These are phyloP conservation scores for Penicillium sp. DNA, from an alignment of 2,329 filamentous ascomycete genomes.

Conservation along the genomic window DNA sequence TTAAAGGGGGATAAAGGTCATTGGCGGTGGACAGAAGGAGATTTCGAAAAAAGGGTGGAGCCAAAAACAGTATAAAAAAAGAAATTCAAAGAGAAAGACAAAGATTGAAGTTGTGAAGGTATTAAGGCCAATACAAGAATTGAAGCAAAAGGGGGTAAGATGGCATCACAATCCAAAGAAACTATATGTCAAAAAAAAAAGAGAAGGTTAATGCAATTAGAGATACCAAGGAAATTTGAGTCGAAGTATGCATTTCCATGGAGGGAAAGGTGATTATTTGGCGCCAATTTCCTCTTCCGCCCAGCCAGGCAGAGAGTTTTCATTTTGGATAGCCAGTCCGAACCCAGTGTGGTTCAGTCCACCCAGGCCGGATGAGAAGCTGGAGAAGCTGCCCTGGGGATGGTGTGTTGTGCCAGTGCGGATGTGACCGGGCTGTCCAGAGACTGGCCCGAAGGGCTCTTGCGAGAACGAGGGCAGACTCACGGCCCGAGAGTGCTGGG, in stretches of 20 bases:
- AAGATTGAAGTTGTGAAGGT: conserved; percentile 21
- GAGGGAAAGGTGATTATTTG: conserved; percentile 41
- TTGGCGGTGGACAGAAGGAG: conserved; percentile 25
- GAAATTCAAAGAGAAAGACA: conserved; percentile 22
- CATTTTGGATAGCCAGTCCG: conserved; percentile 61
- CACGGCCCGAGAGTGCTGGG: conserved; percentile 76
- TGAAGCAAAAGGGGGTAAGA: conserved; percentile 20
- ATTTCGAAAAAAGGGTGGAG: conserved; percentile 26
- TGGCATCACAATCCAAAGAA: conserved; percentile 19
- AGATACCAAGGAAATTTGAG: conserved; percentile 17
- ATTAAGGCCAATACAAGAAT: conserved; percentile 38
- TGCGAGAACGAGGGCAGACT: conserved; percentile 76
- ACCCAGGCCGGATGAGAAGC: conserved; percentile 60
- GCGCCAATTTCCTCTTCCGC: conserved; percentile 64
- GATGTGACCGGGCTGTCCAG: conserved; percentile 34
- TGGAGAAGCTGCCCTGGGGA: conserved; percentile 56
- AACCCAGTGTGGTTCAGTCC: conserved; percentile 60
- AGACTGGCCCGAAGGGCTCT: conserved; percentile 53
- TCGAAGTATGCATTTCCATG: conserved; percentile 17
- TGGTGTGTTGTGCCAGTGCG: conserved; percentile 42
- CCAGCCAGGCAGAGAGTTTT: conserved; percentile 61
- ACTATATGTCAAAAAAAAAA: conserved; percentile 22
- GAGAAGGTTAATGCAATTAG: conserved; percentile 20
- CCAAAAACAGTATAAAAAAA: conserved; percentile 20
- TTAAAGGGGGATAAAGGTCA: conserved; percentile 31